Percentiles rank a stretch among this genome's conserved stretches.
Conservation (phyloP, 2,329 filamentous ascomycete genomes). For the Trichoderma gracile region DNA sequence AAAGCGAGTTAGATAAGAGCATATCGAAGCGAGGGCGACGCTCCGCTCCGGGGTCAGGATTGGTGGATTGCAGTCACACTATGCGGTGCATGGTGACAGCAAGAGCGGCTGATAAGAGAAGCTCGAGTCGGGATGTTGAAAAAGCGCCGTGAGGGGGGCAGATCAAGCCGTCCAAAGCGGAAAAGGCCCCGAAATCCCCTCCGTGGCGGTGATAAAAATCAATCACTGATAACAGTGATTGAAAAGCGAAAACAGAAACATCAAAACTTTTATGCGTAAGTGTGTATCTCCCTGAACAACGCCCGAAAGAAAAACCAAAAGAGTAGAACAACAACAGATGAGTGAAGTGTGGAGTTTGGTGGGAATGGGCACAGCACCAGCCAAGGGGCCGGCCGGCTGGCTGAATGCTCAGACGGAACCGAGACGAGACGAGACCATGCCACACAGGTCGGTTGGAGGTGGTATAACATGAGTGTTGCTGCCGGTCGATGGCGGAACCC, state of each 20-base stretch:
- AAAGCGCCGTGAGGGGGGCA: conserved; percentile 3
- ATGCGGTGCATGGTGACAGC: conserved; percentile 17
- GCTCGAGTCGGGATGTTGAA: conserved; percentile 4
- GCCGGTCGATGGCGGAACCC: background rate
- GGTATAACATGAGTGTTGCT: background rate
- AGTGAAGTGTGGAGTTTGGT: background rate
- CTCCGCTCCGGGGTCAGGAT: conserved; percentile 6
- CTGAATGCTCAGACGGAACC: background rate
- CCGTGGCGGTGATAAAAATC: background rate
- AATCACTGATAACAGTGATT: background rate
- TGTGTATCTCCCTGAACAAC: conserved; percentile 11
- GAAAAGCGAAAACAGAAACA: background rate
- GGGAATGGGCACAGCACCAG: background rate
- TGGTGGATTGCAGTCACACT: conserved; percentile 11
- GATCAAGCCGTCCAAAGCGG: background rate
- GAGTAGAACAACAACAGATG: conserved; percentile 6
- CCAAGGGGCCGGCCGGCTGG: background rate
- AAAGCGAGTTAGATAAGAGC: background rate
- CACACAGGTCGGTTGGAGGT: conserved; percentile 9
- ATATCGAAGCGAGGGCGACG: background rate
- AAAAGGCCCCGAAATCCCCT: conserved; percentile 6
- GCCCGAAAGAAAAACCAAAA: background rate
- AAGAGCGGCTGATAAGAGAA: conserved; percentile 20
- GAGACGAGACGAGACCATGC: conserved; percentile 5
- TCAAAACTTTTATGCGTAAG: conserved; percentile 5